Conservation (phyloP, 352 stramenopile species). For the Nothophytophthora sp. region DNA sequence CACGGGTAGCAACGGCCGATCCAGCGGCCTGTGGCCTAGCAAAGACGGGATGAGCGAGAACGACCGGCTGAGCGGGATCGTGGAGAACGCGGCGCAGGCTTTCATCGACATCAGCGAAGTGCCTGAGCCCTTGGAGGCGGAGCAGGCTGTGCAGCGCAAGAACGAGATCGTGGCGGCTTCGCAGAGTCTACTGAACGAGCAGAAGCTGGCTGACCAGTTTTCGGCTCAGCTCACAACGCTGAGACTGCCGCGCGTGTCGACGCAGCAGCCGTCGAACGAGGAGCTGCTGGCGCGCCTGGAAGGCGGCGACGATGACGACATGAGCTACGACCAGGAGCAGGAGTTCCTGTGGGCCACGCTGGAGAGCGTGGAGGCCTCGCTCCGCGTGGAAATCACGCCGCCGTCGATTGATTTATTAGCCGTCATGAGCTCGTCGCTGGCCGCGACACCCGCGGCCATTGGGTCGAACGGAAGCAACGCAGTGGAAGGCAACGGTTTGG, state of each 20-base stretch:
- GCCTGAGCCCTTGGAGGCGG: constrained; percentile 72
- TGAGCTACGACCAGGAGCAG: constrained; percentile 63
- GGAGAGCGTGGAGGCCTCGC: constrained; percentile 41
- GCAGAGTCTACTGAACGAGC: constrained; percentile 48
- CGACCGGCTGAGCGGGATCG: constrained; percentile 75
- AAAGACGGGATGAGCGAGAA: constrained; percentile 74
- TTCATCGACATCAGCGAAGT: constrained; percentile 88
- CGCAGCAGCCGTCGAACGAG: constrained; percentile 32
- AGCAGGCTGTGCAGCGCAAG: constrained; percentile 76
- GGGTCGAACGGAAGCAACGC: constrained; percentile 33
- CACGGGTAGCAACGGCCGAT: constrained; percentile 45
- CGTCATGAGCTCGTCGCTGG: constrained; percentile 52
- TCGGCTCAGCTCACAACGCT: constrained; percentile 45
- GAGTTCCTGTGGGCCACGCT: constrained; percentile 50
- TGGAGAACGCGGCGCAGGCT: constrained; percentile 72
- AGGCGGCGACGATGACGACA: constrained; percentile 31
- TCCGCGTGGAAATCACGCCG: constrained; percentile 52
- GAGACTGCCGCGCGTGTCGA: constrained; percentile 30
- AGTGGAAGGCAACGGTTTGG: constrained; percentile 8
- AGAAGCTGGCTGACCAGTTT: constrained; percentile 60
- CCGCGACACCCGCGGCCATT: constrained; percentile 13
- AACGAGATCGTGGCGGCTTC: constrained; percentile 70
- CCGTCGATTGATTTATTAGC: constrained; percentile 63
- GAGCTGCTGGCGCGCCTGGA: constrained; percentile 55
- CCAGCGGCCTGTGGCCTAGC: constrained; percentile 44